Evolutionary conservation across 2,329 filamentous ascomycete species (phyloP), one percentile per base, ranked within the genome.

Genomic region (Fusarium palustre): DNA sequence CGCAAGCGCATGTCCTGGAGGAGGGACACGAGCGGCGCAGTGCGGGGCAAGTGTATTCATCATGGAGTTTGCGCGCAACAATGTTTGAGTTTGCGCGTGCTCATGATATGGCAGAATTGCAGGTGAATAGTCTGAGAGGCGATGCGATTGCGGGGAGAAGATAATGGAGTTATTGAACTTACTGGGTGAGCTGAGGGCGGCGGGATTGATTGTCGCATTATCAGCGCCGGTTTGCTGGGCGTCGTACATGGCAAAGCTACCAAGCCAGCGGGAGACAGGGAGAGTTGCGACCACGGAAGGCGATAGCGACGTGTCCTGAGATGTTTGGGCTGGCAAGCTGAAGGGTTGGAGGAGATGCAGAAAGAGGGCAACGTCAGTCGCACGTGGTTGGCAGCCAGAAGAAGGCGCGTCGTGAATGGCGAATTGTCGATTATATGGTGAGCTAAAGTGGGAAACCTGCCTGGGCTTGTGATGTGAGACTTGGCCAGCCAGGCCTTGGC

Each of bases 151-250:
- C 46, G 64, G 56, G 49, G 55, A 50, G 43, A 65, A 70, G 15
- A 38, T 56, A 42, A 42, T 30, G 52, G 30, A 54, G 47, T 59
- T 56, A 25, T 59, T 57, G 13, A 56, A 85, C 83, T 81, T 90
- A 95, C 92, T 89, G 84, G 90, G 84, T 79, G 90, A 90, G 83
- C 91, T 93, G 84, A 97, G 87, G 70, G 91, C 92, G 77, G 92
- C 92, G 79, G 93, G 93, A 86, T 97, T 93, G 86, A 97, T 96
- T 78, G 93, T 97, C 79, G 91, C 92, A 85, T 91, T 91, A 80
- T 92, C 91, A 87, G 92, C 91, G 82, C 89, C 88, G 85, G 90
- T 91, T 81, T 90, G 86, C 81, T 74, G 78, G 64, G 74, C 76
- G 67, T 78, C 76, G 76, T 80, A 80, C 79, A 81, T 81, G 76